A percentile compares a stretch with the other conserved stretches of the same genome.
These are phyloP conservation scores for Penicillium sp. DNA, from an alignment of 2,329 filamentous ascomycete genomes.

Conservation along the genomic window DNA sequence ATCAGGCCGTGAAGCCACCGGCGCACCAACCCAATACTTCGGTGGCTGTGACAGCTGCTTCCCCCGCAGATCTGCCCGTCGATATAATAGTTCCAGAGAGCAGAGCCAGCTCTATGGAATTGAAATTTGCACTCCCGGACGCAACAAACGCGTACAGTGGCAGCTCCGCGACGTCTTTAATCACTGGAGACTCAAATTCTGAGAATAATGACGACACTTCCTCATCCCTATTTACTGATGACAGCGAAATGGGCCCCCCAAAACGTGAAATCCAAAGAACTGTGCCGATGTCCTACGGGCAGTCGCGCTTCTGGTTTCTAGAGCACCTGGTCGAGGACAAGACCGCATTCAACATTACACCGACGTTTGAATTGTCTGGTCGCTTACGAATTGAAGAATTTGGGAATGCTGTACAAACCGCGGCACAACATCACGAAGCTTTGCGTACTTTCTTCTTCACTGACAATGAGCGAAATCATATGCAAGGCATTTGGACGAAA, in stretches of 20 bases:
- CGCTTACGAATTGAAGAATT: conserved; percentile 31
- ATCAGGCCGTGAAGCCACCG: neutral
- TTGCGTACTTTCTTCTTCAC: conserved; percentile 34
- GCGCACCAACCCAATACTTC: neutral
- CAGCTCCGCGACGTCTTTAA: conserved; percentile 13
- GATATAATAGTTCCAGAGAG: neutral
- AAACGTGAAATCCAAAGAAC: conserved; percentile 9
- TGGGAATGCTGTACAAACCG: conserved; percentile 32
- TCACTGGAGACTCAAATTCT: conserved; percentile 15
- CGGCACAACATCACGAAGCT: conserved; percentile 33
- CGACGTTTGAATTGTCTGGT: conserved; percentile 34
- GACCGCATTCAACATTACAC: conserved; percentile 43
- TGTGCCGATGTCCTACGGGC: conserved; percentile 40
- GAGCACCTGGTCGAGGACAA: conserved; percentile 30
- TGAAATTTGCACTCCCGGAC: conserved; percentile 6
- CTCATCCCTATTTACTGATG: conserved; percentile 10
- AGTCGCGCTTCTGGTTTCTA: conserved; percentile 44
- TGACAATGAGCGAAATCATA: conserved; percentile 9
- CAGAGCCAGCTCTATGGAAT: neutral
- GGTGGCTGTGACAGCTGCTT: neutral
- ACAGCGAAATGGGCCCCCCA: neutral
- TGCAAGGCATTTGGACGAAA: conserved; percentile 25
- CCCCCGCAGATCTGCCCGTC: neutral
- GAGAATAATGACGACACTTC: conserved; percentile 14
- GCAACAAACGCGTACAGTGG: conserved; percentile 2